phyloP scores from a whole-genome alignment of 2,329 filamentous ascomycete species.

The Botryosphaeria agaves region DNA sequence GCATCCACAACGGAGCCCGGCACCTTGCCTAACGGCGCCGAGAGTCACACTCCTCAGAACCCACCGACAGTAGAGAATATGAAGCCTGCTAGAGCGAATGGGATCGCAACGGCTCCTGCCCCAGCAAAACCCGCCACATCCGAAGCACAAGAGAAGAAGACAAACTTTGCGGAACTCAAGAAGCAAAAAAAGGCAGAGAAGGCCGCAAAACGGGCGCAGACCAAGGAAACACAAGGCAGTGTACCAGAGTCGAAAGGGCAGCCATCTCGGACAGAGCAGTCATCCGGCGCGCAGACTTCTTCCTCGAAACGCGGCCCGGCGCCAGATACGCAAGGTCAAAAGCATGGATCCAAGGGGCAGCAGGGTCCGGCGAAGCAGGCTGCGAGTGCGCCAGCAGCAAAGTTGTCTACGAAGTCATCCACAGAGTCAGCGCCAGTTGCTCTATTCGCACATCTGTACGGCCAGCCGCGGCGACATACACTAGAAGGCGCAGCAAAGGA shows the following conservation, averaged over 20 bases:
- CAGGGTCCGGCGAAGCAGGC: constrained; percentile 9
- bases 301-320: constrained; percentile 10
- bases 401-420: constrained; percentile 9
- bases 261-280: constrained; percentile 10
- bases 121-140: constrained; percentile 38
- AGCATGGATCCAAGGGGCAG: constrained; percentile 5
- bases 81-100: too few species aligned
- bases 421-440: constrained; percentile 31
- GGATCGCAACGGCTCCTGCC: constrained; percentile 6
- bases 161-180: constrained; percentile 77
- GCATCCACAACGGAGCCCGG: too few species aligned
- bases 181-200: constrained; percentile 85
- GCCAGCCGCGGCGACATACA: constrained; percentile 50
- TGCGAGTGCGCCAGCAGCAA: constrained; percentile 3
- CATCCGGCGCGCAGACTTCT: too few species aligned
- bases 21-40: too few species aligned
- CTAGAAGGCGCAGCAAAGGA: constrained; percentile 46
- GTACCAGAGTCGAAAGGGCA: constrained; percentile 19
- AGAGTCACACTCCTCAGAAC: too few species aligned
- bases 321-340: constrained; percentile 5
- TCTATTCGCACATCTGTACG: constrained; percentile 71
- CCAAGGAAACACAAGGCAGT: constrained; percentile 35
- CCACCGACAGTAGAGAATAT: too few species aligned
- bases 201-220: constrained; percentile 62
- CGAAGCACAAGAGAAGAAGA: too few species aligned